Conservation (phyloP, 108 stramenopile genomes). For the Schizochytrium sp. region DNA sequence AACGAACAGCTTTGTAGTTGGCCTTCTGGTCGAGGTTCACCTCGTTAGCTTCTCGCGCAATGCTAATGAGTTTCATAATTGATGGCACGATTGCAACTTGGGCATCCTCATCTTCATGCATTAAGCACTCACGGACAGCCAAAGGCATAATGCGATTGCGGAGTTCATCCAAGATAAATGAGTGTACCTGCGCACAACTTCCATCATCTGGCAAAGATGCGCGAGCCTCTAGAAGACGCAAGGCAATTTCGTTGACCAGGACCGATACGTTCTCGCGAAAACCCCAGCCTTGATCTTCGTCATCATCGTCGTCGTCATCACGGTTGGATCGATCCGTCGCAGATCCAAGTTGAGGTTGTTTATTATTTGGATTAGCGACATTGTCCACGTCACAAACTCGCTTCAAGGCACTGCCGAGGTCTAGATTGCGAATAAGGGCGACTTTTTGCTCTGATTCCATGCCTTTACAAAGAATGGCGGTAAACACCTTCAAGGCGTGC, state of each 20-base stretch:
- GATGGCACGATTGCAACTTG: slow-evolving; percentile 30
- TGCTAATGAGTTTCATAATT: slow-evolving; percentile 35
- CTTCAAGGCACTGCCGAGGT: slow-evolving; percentile 24
- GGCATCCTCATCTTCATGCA: slow-evolving; percentile 26
- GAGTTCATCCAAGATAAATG: slow-evolving; percentile 27
- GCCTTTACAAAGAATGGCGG: neutral
- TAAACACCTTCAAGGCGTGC: slow-evolving; percentile 16
- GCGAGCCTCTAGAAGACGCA: slow-evolving; percentile 46
- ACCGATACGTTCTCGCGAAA: slow-evolving; percentile 25
- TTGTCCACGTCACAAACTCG: slow-evolving; percentile 33
- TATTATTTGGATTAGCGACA: neutral
- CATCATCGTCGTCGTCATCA: slow-evolving; percentile 9
- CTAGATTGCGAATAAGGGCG: neutral
- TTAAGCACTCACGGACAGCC: slow-evolving; percentile 18
- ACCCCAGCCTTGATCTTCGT: slow-evolving; percentile 49
- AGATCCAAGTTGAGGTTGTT: neutral
- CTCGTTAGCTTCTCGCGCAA: slow-evolving; percentile 32
- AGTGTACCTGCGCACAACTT: neutral
- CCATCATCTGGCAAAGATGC: neutral
- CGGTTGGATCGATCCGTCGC: neutral
- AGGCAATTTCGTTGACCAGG: slow-evolving; percentile 15
- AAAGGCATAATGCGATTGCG: neutral
- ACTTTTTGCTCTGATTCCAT: slow-evolving; percentile 35
- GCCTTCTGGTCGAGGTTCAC: neutral
- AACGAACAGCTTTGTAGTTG: slow-evolving; percentile 35